phyloP scores from a whole-genome alignment of 805 yeast species.

The baker's yeast (Saccharomyces cerevisiae) region DNA sequence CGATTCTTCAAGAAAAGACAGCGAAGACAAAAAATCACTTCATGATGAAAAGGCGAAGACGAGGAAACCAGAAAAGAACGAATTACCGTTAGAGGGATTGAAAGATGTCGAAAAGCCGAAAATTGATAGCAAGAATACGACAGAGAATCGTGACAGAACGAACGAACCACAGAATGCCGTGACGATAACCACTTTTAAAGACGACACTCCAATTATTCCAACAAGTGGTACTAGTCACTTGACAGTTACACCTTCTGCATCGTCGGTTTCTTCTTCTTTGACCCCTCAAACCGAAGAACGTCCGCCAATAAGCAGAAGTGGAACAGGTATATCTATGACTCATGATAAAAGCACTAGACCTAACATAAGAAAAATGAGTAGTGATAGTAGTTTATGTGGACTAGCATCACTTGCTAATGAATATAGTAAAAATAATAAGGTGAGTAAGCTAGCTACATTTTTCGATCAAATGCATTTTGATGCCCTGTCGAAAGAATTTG shows the following conservation, averaged over 20 bases:
- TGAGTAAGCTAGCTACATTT: constrained; percentile 55
- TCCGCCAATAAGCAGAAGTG: neutral
- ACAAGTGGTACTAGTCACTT: neutral
- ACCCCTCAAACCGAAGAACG: neutral
- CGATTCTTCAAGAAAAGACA: constrained; percentile 34
- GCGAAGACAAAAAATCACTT: neutral
- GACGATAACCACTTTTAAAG: neutral
- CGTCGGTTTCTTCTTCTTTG: neutral
- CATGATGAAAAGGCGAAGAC: constrained; percentile 3
- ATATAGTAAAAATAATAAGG: constrained; percentile 33
- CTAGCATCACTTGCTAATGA: neutral
- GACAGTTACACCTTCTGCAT: neutral
- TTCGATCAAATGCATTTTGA: constrained; percentile 73
- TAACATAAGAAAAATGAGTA: neutral
- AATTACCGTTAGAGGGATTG: constrained; percentile 3
- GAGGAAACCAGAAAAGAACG: neutral
- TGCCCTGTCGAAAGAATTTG: constrained; percentile 76
- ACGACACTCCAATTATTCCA: neutral
- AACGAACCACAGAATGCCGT: neutral
- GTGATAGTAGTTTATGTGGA: neutral
- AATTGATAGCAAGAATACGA: neutral
- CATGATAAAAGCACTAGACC: neutral
- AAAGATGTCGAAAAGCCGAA: neutral
- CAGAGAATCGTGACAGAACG: neutral
- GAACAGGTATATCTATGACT: neutral